Conservation (phyloP, 805 yeast genomes). For the Candida dendrica region DNA sequence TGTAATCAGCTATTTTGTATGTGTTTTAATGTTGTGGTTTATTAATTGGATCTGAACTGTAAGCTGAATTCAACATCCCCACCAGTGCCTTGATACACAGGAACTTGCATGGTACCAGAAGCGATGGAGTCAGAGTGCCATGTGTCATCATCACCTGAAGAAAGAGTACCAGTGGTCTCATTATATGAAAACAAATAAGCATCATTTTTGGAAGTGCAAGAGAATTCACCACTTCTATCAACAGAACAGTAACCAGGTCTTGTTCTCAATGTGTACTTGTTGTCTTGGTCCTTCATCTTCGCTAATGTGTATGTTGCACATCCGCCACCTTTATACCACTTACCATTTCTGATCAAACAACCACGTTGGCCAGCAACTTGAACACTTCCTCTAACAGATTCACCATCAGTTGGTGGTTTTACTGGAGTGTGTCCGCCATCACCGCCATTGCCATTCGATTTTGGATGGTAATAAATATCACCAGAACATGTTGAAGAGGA, state of each 20-base stretch:
- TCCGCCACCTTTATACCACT: constrained; percentile 74
- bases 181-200: background rate
- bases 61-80: background rate
- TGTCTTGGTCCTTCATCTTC: too few species aligned
- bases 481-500: constrained; percentile 41
- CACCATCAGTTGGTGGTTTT: constrained; percentile 22
- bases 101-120: background rate
- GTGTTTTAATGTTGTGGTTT: background rate
- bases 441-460: constrained; percentile 14
- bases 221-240: constrained; percentile 3
- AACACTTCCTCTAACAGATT: constrained; percentile 37
- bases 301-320: constrained; percentile 69
- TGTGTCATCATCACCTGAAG: background rate
- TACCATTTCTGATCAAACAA: constrained; percentile 79
- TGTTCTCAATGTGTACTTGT: constrained; percentile 38
- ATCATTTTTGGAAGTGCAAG: background rate
- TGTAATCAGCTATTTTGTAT: too few species aligned
- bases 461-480: constrained; percentile 9
- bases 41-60: constrained; percentile 47
- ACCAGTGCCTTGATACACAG: background rate
- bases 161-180: background rate
- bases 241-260: constrained; percentile 67
- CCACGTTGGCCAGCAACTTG: constrained; percentile 49
- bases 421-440: constrained; percentile 1
- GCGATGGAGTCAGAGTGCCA: constrained; percentile 1